phyloP scores from a whole-genome alignment of 805 yeast species.

The Yamadazyma olivae region DNA sequence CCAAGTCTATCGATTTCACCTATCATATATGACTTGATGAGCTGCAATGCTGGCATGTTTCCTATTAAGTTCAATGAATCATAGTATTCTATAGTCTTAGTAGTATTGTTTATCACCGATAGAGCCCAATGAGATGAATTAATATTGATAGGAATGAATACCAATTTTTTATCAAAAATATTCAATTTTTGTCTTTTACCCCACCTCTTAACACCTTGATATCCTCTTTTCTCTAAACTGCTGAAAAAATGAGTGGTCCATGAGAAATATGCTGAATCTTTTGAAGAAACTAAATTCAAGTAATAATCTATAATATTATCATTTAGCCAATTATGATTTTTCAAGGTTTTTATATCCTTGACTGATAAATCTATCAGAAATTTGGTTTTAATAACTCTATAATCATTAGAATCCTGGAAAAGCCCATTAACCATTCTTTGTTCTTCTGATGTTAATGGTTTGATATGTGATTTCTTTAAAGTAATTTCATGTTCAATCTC shows the following conservation, averaged over 20 bases:
- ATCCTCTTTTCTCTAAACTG: conserved; percentile 68
- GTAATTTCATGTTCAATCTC: conserved; percentile 15
- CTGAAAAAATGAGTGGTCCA: conserved; percentile 91
- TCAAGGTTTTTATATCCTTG: conserved; percentile 68
- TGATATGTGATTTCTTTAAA: conserved; percentile 8
- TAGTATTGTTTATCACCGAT: conserved; percentile 67
- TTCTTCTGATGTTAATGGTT: conserved; percentile 12
- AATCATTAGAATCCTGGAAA: conserved; percentile 10
- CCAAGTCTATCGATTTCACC: conserved; percentile 60
- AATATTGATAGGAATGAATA: conserved; percentile 84
- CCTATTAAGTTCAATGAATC: conserved; percentile 67
- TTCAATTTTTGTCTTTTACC: conserved; percentile 29
- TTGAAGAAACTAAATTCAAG: conserved; percentile 49
- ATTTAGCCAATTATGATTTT: conserved; percentile 79
- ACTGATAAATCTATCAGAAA: conserved; percentile 54
- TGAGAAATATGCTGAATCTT: conserved; percentile 46
- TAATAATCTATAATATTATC: conserved; percentile 88
- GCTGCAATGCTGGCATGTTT: conserved; percentile 38
- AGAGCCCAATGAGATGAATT: conserved; percentile 89
- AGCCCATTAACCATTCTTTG: conserved; percentile 9
- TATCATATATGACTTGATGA: conserved; percentile 58
- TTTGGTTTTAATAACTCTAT: conserved; percentile 12
- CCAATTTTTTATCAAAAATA: conserved; percentile 58
- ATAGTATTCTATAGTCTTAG: conserved; percentile 59
- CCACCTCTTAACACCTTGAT: conserved; percentile 43